These are phyloP conservation scores for Starmerella vaccinii DNA, from an alignment of 805 yeast species.

Conservation along the genomic window DNA sequence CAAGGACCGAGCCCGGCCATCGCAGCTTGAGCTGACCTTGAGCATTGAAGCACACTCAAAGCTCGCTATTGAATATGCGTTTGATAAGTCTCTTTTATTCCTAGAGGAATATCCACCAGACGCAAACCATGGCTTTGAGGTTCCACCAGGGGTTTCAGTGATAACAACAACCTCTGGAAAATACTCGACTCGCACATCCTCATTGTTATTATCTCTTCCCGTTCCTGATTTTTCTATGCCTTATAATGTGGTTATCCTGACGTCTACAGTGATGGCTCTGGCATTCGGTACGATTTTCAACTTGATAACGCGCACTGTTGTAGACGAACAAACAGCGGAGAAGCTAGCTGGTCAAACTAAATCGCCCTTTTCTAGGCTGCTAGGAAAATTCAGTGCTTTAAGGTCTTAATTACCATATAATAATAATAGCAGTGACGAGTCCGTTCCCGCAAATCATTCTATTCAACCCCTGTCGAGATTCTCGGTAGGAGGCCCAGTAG, in stretches of 20 bases:
- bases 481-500: neutral
- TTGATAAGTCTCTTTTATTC: constrained; percentile 76
- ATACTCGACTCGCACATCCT: constrained; percentile 55
- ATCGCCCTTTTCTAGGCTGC: neutral
- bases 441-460: too few relatives aligned
- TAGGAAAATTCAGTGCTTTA: neutral
- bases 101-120: constrained; percentile 97
- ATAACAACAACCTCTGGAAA: constrained; percentile 33
- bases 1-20: constrained; percentile 66
- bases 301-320: constrained; percentile 37
- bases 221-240: constrained; percentile 99
- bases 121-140: constrained; percentile 94
- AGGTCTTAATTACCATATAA: neutral
- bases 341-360: neutral
- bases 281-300: constrained; percentile 83
- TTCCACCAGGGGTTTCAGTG: constrained; percentile 62
- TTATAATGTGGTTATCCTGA: constrained; percentile 85
- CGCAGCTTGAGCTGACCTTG: constrained; percentile 65
- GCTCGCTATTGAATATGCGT: constrained; percentile 44
- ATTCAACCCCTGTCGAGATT: neutral
- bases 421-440: neutral
- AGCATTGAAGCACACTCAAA: constrained; percentile 40
- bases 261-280: constrained; percentile 87
- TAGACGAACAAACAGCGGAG: constrained; percentile 26
- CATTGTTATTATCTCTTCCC: constrained; percentile 76